Conservation (phyloP, 2,329 filamentous ascomycete species). For the Ascochyta clinopodiicola region DNA sequence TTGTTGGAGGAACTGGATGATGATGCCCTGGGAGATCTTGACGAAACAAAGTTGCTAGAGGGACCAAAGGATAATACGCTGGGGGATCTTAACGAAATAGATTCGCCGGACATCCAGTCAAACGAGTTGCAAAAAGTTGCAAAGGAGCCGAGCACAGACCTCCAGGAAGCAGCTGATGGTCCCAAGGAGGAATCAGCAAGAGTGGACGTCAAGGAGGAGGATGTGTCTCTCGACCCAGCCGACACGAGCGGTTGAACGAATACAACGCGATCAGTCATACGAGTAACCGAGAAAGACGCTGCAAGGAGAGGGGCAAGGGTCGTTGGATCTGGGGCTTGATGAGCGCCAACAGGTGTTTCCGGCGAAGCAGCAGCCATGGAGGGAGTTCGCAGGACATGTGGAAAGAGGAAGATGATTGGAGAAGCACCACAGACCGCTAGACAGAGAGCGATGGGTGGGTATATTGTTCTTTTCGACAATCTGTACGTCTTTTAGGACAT, state of each 20-base stretch:
- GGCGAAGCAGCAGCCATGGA: neutral
- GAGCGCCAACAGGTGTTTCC: neutral
- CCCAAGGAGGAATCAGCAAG: neutral
- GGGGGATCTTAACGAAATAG: constrained; percentile 19
- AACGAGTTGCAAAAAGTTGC: neutral
- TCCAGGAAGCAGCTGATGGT: neutral
- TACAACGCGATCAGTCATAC: neutral
- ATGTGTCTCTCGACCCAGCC: neutral
- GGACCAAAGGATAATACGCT: constrained; percentile 6
- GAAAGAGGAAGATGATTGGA: too few species aligned
- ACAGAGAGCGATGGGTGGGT: too few species aligned
- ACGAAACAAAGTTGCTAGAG: neutral
- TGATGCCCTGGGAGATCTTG: constrained; percentile 24
- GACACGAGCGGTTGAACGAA: neutral
- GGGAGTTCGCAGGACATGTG: too few species aligned
- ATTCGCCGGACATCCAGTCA: neutral
- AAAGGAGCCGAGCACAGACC: neutral
- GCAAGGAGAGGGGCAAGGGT: neutral
- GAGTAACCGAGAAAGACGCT: too few species aligned
- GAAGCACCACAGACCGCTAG: too few species aligned
- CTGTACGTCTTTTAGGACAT: too few species aligned
- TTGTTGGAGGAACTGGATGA: too few species aligned
- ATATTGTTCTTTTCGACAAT: too few species aligned
- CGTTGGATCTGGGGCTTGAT: neutral
- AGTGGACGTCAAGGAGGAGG: neutral